phyloP scores from a whole-genome alignment of 208 protist genomes.

The Leishmania aethiopica region DNA sequence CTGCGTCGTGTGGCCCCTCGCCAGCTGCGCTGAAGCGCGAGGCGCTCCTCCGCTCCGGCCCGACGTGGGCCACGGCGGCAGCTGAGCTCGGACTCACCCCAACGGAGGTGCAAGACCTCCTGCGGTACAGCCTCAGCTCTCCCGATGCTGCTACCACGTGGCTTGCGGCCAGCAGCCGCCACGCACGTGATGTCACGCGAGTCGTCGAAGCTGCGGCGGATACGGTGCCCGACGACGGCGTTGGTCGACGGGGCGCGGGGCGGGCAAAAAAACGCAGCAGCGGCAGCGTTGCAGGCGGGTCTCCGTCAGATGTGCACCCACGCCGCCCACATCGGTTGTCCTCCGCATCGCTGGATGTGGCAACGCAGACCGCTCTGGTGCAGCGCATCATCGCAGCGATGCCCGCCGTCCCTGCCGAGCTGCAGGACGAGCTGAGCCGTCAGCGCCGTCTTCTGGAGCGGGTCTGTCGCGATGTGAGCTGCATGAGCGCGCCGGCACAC shows the following conservation, averaged over 20 bases:
- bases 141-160: slow-evolving; percentile 7
- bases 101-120: slow-evolving; percentile 14
- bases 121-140: slow-evolving; percentile 29
- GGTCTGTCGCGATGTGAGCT: slow-evolving; percentile 29
- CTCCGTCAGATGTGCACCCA: neutral
- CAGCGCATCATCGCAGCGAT: slow-evolving; percentile 27
- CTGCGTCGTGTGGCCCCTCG: neutral
- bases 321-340: neutral
- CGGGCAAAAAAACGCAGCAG: neutral
- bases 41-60: slow-evolving; percentile 5
- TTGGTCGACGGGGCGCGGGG: neutral
- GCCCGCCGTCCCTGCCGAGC: slow-evolving; percentile 38
- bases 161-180: neutral
- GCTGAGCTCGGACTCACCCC: slow-evolving; percentile 24
- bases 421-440: slow-evolving; percentile 49
- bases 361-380: slow-evolving; percentile 28
- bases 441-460: slow-evolving; percentile 65
- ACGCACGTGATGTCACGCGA: neutral
- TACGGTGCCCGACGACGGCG: neutral
- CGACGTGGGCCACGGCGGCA: slow-evolving; percentile 18
- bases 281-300: neutral
- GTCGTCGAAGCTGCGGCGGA: neutral
- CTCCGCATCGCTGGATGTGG: slow-evolving; percentile 15
- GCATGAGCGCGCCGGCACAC: slow-evolving; percentile 11
- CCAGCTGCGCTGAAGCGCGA: neutral